Evolutionary conservation across 2,329 filamentous ascomycete genomes (phyloP).

Genomic region (Verticillium nonalfalfae): DNA sequence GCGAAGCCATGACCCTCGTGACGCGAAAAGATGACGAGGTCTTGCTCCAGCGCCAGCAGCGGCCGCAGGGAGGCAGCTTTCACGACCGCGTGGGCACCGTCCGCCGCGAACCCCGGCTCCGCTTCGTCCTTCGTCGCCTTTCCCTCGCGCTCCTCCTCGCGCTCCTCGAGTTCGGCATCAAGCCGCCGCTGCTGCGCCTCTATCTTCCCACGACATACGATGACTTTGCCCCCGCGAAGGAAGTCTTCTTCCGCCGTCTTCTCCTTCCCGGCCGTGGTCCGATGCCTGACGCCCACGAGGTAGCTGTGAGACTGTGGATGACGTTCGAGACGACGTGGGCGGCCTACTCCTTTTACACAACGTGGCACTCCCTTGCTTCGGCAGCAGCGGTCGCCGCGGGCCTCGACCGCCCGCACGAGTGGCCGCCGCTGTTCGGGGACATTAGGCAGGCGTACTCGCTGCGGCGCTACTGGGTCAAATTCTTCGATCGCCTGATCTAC

Average conservation of each 20-base stretch:
- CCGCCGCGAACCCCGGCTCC: neutral
- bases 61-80: neutral
- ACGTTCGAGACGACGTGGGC: conserved; percentile 5
- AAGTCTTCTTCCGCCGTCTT: conserved; percentile 4
- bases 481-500: conserved; percentile 12
- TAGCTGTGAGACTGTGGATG: conserved; percentile 2
- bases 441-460: conserved; percentile 11
- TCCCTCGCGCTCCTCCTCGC: neutral
- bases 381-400: neutral
- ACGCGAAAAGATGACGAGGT: no score
- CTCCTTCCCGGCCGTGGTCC: neutral
- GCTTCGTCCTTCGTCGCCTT: neutral
- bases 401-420: conserved; percentile 11
- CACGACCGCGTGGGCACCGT: neutral
- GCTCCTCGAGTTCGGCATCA: neutral
- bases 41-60: neutral
- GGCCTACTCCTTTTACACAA: conserved; percentile 8
- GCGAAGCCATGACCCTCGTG: neutral
- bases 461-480: conserved; percentile 13
- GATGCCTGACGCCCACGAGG: neutral
- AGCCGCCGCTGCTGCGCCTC: neutral
- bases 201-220: neutral
- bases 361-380: neutral
- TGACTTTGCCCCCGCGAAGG: neutral
- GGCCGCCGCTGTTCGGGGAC: conserved; percentile 13